phyloP scores from a whole-genome alignment of 306 rosid species.

The Cucumis melo region DNA sequence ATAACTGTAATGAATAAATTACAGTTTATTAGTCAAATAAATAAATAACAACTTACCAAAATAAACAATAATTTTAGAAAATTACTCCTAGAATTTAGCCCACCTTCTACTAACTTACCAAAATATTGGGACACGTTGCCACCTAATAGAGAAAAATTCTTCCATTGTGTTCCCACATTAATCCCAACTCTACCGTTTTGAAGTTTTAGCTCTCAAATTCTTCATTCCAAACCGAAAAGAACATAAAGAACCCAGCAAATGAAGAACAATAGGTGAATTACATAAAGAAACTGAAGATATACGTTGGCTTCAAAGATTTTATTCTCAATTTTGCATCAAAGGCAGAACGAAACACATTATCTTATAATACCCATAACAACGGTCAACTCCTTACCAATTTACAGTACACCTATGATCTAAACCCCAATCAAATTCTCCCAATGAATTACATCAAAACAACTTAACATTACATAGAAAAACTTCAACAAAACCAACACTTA shows the following conservation, averaged over 20 bases:
- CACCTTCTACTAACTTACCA: no score
- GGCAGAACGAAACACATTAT: not conserved
- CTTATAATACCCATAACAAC: not conserved
- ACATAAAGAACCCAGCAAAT: not conserved
- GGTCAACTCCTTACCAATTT: not conserved
- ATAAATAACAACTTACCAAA: no score
- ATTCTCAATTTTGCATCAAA: not conserved
- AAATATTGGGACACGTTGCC: not conserved
- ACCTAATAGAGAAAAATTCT: not conserved
- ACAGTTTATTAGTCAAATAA: no score
- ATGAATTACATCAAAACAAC: not conserved
- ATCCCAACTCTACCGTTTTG: not conserved
- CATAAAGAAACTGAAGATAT: conserved; percentile 1
- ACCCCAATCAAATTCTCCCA: not conserved
- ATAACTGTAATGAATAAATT: no score
- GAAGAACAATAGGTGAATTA: not conserved
- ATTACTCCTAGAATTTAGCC: no score
- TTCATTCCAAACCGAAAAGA: not conserved
- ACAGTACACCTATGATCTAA: not conserved
- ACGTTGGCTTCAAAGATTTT: not conserved
- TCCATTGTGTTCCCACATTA: not conserved
- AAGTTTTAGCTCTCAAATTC: not conserved
- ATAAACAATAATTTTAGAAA: no score
- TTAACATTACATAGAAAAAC: not conserved
- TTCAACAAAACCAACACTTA: not conserved